phyloP scores from a whole-genome alignment of 495 filamentous ascomycete genomes.

The Pyrenopolyporus hunteri region DNA sequence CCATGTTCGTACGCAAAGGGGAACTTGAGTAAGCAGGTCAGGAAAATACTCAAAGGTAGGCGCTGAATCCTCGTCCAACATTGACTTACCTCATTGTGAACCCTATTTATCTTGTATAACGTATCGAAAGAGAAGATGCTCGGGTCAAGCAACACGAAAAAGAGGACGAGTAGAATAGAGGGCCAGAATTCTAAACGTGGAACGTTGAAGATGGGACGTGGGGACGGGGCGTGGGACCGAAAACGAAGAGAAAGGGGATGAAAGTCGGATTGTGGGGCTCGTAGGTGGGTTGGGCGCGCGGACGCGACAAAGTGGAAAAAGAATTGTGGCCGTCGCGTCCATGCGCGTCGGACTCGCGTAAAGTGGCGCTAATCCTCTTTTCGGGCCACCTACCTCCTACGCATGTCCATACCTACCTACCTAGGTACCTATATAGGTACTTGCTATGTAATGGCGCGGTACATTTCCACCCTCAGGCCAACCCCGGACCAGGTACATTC shows the following conservation, averaged over 20 bases:
- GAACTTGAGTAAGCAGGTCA: conserved; percentile 59
- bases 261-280: conserved; percentile 19
- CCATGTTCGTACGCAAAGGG: conserved; percentile 81
- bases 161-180: background rate
- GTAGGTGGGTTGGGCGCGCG: too few species aligned
- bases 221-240: background rate
- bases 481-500: background rate
- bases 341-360: conserved; percentile 43
- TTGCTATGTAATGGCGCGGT: background rate
- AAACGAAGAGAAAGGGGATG: conserved; percentile 11
- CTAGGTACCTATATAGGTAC: background rate
- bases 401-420: background rate
- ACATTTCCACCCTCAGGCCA: too few species aligned
- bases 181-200: too few species aligned
- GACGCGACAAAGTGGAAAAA: conserved; percentile 21
- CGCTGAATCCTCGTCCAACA: background rate
- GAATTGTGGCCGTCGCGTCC: conserved; percentile 6
- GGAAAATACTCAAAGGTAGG: background rate
- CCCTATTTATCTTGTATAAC: conserved; percentile 1
- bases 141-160: background rate
- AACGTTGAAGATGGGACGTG: background rate
- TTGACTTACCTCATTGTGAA: conserved; percentile 49
- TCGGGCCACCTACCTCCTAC: too few species aligned
- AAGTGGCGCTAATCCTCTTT: conserved; percentile 51
- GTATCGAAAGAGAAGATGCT: background rate